phyloP scores from a whole-genome alignment of 2,329 filamentous ascomycete genomes.

The Penicillium frequentans region DNA sequence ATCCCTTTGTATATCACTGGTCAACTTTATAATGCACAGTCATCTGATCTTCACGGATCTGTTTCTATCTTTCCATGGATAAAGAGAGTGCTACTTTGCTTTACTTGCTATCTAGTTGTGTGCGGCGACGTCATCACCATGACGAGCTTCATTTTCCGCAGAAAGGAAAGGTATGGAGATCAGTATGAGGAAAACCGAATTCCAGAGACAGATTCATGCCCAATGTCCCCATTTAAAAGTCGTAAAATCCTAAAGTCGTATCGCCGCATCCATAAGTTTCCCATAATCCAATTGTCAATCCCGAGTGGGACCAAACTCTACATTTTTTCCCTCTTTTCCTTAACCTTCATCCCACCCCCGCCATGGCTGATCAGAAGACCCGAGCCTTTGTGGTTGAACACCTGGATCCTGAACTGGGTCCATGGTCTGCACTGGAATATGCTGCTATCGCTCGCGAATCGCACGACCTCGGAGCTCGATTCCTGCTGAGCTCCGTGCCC shows the following conservation, averaged over 20 bases:
- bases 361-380: constrained; percentile 29
- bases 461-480: constrained; percentile 62
- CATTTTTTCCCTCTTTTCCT: background rate
- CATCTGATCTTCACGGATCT: constrained; percentile 3
- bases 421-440: constrained; percentile 95
- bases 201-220: background rate
- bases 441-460: constrained; percentile 82
- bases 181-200: too few species aligned
- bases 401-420: constrained; percentile 88
- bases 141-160: too few species aligned
- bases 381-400: constrained; percentile 95
- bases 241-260: background rate
- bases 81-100: background rate
- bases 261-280: background rate
- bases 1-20: background rate
- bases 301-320: background rate
- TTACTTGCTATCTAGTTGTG: background rate
- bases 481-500: constrained; percentile 81
- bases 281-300: too few species aligned
- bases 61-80: too few species aligned
- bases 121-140: background rate
- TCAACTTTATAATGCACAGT: background rate
- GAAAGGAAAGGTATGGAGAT: too few species aligned
- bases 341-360: background rate
- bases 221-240: background rate